Evolutionary conservation across 352 stramenopile species (phyloP), one percentile per base, ranked within the genome.

Genomic region (Pythium dissimile): DNA sequence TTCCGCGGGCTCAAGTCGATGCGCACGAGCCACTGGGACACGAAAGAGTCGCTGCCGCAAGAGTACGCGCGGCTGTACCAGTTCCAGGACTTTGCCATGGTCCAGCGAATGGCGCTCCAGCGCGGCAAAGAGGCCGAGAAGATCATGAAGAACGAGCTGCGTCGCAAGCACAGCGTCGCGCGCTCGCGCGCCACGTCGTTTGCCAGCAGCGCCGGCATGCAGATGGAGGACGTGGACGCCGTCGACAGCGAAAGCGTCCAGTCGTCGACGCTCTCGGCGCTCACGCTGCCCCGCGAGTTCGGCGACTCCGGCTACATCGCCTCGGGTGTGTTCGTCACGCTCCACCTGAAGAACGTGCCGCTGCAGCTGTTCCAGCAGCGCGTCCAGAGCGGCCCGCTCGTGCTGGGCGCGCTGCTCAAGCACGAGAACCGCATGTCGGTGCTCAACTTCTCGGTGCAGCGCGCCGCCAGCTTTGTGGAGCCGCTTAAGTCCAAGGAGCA

Each of bases 341-440:
- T 97, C 43, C 72, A 94, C 49, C 58, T 96, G 18, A 80, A 82
- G 62, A 69, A 77, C 58, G 82, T 96, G 28, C 74, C 82, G 5
- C 68, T 86, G 16, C 54, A 73, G 39, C 71, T 70, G 47, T 72
- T 86, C 47, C 69, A 82, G 53, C 68, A 66, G 59, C 80, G 82
- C 27, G 71, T 87, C 10, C 64, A 80, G 44, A 70, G 71, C 26
- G 82, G 84, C 5, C 77, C 82, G 54, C 64, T 91, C 24, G 69
- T 95, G 50, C 75, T 95, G 57, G 80, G 77, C 5, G 88, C 92
- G 15, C 72, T 99, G 20, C 80, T 98, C 7, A 92, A 95, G 58
- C 94, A 99, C 71, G 96, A 99, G 71, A 98, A 98, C 63, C 97
- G 98, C 53, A 64, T 98, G n/a, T 98, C 94, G 61, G 94, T 99